These are phyloP conservation scores for Venturia effusa DNA, from an alignment of 2,329 filamentous ascomycete species.

Conservation along the genomic window DNA sequence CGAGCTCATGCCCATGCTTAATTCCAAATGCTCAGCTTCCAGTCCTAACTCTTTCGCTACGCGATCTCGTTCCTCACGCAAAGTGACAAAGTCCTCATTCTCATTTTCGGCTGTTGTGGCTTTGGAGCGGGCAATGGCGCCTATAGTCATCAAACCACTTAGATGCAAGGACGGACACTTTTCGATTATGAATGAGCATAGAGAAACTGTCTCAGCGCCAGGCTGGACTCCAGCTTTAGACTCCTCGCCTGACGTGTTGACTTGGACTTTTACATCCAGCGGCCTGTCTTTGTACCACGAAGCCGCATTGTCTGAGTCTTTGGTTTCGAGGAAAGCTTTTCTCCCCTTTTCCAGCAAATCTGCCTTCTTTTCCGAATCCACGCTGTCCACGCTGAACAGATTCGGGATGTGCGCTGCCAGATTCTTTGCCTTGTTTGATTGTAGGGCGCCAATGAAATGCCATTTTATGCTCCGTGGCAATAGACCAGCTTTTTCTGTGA, in stretches of 20 bases:
- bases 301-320: conserved; percentile 24
- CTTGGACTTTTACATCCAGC: conserved; percentile 75
- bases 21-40: conserved; percentile 52
- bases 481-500: conserved; percentile 71
- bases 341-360: conserved; percentile 69
- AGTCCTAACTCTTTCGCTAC: conserved; percentile 53
- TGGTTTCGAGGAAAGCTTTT: conserved; percentile 38
- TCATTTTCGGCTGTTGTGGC: conserved; percentile 61
- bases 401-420: conserved; percentile 76
- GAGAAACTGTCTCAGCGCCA: conserved; percentile 39
- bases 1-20: conserved; percentile 98
- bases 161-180: conserved; percentile 64
- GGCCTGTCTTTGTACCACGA: conserved; percentile 24
- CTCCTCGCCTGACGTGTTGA: conserved; percentile 87
- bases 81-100: conserved; percentile 75
- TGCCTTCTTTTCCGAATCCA: conserved; percentile 84
- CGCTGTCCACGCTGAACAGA: conserved; percentile 81
- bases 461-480: conserved; percentile 70
- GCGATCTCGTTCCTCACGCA: conserved; percentile 60
- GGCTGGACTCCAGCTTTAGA: conserved; percentile 76
- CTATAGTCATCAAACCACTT: conserved; percentile 91
- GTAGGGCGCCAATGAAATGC: conserved; percentile 94
- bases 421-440: conserved; percentile 85
- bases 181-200: conserved; percentile 61
- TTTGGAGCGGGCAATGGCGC: conserved; percentile 76